A percentile compares a stretch with the other conserved stretches of the same genome.
Conservation (phyloP, 345 rosid species). For the Salix purpurea region DNA sequence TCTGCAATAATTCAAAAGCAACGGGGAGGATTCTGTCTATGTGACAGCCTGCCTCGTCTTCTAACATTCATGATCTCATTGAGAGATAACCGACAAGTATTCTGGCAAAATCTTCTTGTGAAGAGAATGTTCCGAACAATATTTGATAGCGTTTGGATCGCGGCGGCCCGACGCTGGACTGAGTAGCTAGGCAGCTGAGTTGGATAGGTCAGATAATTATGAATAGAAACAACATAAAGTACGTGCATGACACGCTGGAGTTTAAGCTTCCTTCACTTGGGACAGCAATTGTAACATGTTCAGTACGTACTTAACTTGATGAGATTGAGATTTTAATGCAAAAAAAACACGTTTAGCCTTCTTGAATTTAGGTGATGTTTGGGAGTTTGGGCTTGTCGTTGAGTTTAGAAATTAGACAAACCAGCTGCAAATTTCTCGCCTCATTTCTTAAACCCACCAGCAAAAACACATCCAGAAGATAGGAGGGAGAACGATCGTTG, state of each 20-base stretch:
- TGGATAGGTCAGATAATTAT: not conserved
- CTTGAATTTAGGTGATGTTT: too few species aligned
- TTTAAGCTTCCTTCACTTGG: too few species aligned
- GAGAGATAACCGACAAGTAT: not conserved
- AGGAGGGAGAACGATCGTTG: too few species aligned
- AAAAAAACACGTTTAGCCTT: too few species aligned
- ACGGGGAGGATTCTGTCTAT: constrained; percentile 35
- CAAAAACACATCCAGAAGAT: too few species aligned
- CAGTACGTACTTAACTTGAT: not conserved
- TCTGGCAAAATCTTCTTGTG: not conserved
- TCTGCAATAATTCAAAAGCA: constrained; percentile 65
- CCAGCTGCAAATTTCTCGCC: too few species aligned
- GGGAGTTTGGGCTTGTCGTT: too few species aligned
- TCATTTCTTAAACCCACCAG: too few species aligned
- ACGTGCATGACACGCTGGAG: too few species aligned
- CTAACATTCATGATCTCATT: not conserved
- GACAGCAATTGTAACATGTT: too few species aligned
- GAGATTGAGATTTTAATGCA: not conserved
- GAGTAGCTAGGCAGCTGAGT: not conserved
- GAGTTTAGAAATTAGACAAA: too few species aligned
- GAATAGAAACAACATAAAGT: not conserved
- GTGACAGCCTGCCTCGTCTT: not conserved
- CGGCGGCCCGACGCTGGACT: constrained; percentile 59
- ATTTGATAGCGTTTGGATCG: constrained; percentile 28
- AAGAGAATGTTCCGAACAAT: constrained; percentile 28